A percentile compares a stretch with the other conserved stretches of the same genome.
Evolutionary conservation across 176 grass and related monocot species (phyloP).

Genomic region (Typha latifolia): DNA sequence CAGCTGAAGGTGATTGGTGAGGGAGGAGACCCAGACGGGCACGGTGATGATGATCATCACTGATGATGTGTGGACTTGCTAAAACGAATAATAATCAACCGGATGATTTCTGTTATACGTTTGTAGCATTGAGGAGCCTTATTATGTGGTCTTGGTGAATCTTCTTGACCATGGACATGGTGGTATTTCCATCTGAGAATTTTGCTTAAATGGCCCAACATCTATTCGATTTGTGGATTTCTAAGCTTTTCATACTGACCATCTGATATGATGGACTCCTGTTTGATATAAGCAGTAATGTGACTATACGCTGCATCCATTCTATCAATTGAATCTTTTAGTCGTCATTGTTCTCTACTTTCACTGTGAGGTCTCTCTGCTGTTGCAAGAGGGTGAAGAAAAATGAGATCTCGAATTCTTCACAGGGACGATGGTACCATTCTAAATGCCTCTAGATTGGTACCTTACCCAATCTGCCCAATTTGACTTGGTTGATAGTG

Average conservation of each 20-base stretch:
- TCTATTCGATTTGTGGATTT: conserved; percentile 32
- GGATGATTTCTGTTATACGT: conserved; percentile 31
- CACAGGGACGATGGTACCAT: too few species aligned
- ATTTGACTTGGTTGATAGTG: too few species aligned
- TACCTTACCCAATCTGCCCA: too few species aligned
- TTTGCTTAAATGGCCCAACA: conserved; percentile 29
- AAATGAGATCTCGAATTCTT: too few species aligned
- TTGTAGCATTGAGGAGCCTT: conserved; percentile 27
- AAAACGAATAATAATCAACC: conserved; percentile 38
- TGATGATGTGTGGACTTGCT: conserved; percentile 21
- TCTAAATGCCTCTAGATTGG: too few species aligned
- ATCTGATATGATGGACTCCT: conserved; percentile 33
- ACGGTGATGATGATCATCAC: conserved; percentile 55
- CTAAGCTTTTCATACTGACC: conserved; percentile 18
- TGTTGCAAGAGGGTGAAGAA: too few species aligned
- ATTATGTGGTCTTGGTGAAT: conserved; percentile 29
- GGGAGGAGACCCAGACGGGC: conserved; percentile 72
- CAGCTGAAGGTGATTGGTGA: conserved; percentile 92
- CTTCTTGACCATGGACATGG: conserved; percentile 44
- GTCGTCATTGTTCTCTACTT: not conserved
- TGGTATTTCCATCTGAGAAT: conserved; percentile 32
- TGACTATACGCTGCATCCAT: not conserved
- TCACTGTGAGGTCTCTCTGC: not conserved
- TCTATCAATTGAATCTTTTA: not conserved
- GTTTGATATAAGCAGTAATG: conserved; percentile 21